A percentile compares a stretch with the other conserved stretches of the same genome.
Conservation (phyloP, 305 asterid species). For the Salvia sclarea region DNA sequence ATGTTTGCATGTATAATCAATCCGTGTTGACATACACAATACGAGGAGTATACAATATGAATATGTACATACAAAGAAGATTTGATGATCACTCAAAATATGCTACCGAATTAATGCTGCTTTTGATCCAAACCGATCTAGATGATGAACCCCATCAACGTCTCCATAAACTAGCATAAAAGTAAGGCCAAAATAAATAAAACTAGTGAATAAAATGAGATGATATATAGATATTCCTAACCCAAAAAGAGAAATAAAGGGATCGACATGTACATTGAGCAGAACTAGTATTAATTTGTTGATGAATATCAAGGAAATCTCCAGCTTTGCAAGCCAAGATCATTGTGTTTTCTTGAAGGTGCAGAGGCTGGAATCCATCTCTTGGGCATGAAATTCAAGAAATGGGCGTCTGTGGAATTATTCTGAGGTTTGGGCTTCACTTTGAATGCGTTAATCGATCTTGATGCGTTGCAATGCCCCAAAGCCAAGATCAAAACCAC, state of each 20-base stretch:
- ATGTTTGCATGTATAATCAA: constrained; percentile 32
- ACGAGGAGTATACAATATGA: background rate
- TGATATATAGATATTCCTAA: background rate
- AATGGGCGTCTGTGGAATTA: constrained; percentile 38
- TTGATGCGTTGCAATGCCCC: constrained; percentile 42
- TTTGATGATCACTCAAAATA: background rate
- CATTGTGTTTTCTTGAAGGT: constrained; percentile 74
- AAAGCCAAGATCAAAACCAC: constrained; percentile 33
- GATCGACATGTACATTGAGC: constrained; percentile 18
- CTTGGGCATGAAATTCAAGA: constrained; percentile 62
- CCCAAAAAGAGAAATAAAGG: background rate
- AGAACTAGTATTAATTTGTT: too few relatives aligned
- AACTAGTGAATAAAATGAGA: too few relatives aligned
- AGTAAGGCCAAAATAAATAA: too few relatives aligned
- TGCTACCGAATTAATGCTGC: background rate
- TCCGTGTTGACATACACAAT: constrained; percentile 18
- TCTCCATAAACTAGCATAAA: too few relatives aligned
- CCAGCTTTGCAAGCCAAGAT: constrained; percentile 63
- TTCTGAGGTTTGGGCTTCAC: constrained; percentile 33
- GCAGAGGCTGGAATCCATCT: constrained; percentile 67
- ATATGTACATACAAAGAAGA: constrained; percentile 26
- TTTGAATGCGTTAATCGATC: constrained; percentile 48
- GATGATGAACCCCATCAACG: background rate
- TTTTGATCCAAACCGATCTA: background rate
- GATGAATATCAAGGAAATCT: constrained; percentile 43